These are phyloP conservation scores for Kurtzmaniella quercitrusa DNA, from an alignment of 1,139 yeast genomes.

Conservation along the genomic window DNA sequence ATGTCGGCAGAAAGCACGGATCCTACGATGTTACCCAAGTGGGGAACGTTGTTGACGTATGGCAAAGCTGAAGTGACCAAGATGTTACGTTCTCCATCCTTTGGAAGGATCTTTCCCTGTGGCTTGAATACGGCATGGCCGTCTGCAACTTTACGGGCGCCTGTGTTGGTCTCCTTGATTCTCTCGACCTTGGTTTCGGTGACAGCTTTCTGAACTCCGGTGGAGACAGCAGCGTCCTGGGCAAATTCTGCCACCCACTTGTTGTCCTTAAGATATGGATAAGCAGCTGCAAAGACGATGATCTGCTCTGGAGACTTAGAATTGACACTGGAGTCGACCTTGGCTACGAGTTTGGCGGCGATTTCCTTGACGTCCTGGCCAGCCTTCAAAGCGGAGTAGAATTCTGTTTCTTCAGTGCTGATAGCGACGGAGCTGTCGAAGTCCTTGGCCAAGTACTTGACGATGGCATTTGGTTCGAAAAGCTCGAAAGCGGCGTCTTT, in stretches of 20 bases:
- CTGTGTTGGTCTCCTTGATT: conserved; percentile 51
- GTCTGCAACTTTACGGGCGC: conserved; percentile 43
- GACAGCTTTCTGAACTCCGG: conserved; percentile 36
- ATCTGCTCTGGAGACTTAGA: conserved; percentile 37
- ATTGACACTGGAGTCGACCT: conserved; percentile 2
- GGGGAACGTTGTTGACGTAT: conserved; percentile 96
- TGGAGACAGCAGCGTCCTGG: conserved; percentile 27
- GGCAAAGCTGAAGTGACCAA: conserved; percentile 95
- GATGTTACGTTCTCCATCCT: conserved; percentile 68
- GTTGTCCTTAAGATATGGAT: conserved; percentile 22
- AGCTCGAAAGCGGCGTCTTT: conserved; percentile 38
- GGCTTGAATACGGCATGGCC: conserved; percentile 38
- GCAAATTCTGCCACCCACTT: conserved; percentile 44
- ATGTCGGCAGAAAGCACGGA: conserved; percentile 94
- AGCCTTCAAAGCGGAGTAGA: conserved; percentile 28
- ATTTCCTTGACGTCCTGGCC: conserved; percentile 17
- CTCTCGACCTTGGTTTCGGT: conserved; percentile 41
- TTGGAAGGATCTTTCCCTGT: conserved; percentile 46
- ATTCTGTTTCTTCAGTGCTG: conserved; percentile 27
- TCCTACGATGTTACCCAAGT: conserved; percentile 94
- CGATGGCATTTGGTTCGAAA: conserved; percentile 79
- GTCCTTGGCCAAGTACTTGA: conserved; percentile 57
- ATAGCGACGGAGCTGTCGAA: conserved; percentile 26
- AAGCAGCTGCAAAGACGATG: conserved; percentile 41
- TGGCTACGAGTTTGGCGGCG: background rate